Percentiles rank a stretch among this genome's conserved stretches.
These are phyloP conservation scores for Pseudocercospora macadamiae DNA, from an alignment of 2,329 filamentous ascomycete species.

Conservation along the genomic window DNA sequence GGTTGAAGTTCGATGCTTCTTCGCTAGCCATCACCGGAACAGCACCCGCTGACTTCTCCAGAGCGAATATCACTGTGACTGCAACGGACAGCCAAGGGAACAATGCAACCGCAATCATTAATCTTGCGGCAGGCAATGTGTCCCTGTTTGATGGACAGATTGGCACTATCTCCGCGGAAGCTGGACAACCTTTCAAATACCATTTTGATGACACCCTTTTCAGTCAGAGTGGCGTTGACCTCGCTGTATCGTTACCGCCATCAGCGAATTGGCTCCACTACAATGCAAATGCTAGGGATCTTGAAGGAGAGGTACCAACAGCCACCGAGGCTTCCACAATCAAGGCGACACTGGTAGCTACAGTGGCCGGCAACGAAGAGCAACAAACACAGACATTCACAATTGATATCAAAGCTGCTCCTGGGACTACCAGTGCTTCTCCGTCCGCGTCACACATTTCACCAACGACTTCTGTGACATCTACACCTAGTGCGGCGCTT, in stretches of 20 bases:
- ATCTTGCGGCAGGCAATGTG: conserved; percentile 37
- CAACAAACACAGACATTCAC: conserved; percentile 49
- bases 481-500: conserved; percentile 5
- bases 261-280: conserved; percentile 55
- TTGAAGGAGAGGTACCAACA: conserved; percentile 55
- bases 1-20: conserved; percentile 67
- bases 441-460: conserved; percentile 6
- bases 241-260: conserved; percentile 50
- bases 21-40: conserved; percentile 68
- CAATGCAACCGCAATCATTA: conserved; percentile 58
- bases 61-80: conserved; percentile 64
- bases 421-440: conserved; percentile 14
- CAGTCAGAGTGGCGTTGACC: conserved; percentile 42
- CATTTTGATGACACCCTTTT: conserved; percentile 51
- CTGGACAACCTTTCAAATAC: conserved; percentile 55
- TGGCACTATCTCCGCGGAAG: conserved; percentile 50
- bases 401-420: conserved; percentile 39
- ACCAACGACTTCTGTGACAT: background rate
- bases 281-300: conserved; percentile 46
- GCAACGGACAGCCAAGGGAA: conserved; percentile 64
- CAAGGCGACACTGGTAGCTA: conserved; percentile 49
- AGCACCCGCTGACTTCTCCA: conserved; percentile 60
- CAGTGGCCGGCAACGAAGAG: conserved; percentile 28
- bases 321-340: conserved; percentile 44
- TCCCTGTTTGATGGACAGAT: conserved; percentile 50